Base-by-base conservation (phyloP, 164 flowering plant species). In the Aristolochia fimbriata region DNA sequence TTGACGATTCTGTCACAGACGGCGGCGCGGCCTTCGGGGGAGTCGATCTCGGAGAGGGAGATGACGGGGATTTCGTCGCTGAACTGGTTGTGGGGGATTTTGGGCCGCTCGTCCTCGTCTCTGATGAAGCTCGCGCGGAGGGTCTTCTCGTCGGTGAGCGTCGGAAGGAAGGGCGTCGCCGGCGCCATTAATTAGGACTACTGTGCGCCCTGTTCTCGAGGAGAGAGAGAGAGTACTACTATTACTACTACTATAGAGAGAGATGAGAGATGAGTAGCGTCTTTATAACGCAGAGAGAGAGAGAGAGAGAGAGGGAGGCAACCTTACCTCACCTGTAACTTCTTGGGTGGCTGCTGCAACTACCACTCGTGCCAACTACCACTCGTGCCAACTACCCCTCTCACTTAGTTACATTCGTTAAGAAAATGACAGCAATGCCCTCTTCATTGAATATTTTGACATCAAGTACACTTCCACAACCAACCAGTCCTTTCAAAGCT, bases 91-190 rank as follows among this genome's bases (percentile, higher is more conserved):
- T 88, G 83, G 0, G 87, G 87, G 0, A 88, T 81, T 63, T 80
- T 86, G 14, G 96, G 93, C 19, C 93, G 81, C 74, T 88, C 93
- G 53, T 88, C 96, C 52, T 84, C 91, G 73, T 83, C 86, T 0
- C 96, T 76, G 14, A 88, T 76, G 68, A 86, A 88, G 61, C 71
- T 82, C 10, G 71, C 15, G 16, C 70, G 67, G 0, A 88, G 73
- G n/a, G 78, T 80, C 54, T 71, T 77, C 72, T 84, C 86, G 11
- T 60, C 77, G 8, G 51, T 52, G 13, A 22, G 20, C 21, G 64
- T 52, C 16, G 64, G 59, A 6, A 60, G 49, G 22, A 66, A 66
- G 1, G 68, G 57, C 15, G 23, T 57, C 4, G 57, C 56, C 12
- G 57, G 45, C 4, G 62, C 62, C 68, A 65, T 65, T 14, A 3